Base-by-base conservation (phyloP, 2,329 filamentous ascomycete genomes). In the Ceratocystis alfenasii region DNA sequence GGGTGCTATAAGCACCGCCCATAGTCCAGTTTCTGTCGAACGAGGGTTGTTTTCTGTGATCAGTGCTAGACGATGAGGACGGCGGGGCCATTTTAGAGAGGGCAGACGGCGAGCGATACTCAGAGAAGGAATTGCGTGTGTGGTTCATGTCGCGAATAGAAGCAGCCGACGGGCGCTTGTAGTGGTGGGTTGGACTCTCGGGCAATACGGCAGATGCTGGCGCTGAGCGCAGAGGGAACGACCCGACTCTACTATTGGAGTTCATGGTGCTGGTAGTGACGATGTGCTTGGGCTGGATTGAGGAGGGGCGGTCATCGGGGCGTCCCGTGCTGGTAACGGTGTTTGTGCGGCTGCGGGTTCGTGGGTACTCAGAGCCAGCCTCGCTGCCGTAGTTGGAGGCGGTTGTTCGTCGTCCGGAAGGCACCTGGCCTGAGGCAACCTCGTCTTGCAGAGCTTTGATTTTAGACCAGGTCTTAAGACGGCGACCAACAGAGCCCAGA, bases 401-500 rank as follows among this genome's bases (percentile, higher is more conserved):
- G 0, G 82, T 85, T 60, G 79, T 82, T 63, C 82, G 78, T 67
- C 80, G 78, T 36, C 6, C 25, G 15, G 55, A n/a, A 10, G 77
- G 78, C 17, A 72, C 66, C 6, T 74, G 75, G 57, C 70, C 70
- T 41, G 74, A 76, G 69, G 83, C 87, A 53, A 94, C 86, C 74
- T 96, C 90, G 72, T 95, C 89, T 73, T 97, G 93, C 69, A 97
- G 81, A 2, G 85, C 80, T 75, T 95, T 95, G 74, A 97, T 92
- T 76, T 94, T 96, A 75, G 96, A 90, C 93, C 93, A 97, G 1
- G 92, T 96, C 75, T 95, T 95, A 68, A 97, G 77, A 68, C 93
- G 83, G 66, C 90, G 83, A 7, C 93, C 93, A 70, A 97, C 92
- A 2, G 92, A 90, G 20, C 93, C 93, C 70, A 97, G 81, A 70